phyloP scores from a whole-genome alignment of 169 alveolate species.

The Cryptosporidium meleagridis region DNA sequence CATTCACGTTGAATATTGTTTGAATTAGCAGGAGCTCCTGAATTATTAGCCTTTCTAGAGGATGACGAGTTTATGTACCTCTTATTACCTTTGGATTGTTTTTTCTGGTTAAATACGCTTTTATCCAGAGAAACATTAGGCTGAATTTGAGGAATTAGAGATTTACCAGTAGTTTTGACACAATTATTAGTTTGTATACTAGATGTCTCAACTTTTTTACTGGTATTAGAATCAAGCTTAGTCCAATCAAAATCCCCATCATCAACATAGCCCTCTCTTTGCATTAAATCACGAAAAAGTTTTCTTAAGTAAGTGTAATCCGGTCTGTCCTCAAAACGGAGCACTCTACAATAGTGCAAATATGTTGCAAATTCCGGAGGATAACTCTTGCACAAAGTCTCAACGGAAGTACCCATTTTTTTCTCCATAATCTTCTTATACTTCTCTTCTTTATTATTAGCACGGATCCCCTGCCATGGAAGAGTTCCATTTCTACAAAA shows the following conservation, averaged over 20 bases:
- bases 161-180: background rate
- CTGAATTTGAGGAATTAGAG: slow-evolving; percentile 1
- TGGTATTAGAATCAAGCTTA: slow-evolving; percentile 1
- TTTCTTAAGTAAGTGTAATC: slow-evolving; percentile 83
- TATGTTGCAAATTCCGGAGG: slow-evolving; percentile 82
- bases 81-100: background rate
- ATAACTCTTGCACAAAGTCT: slow-evolving; percentile 85
- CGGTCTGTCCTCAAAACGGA: slow-evolving; percentile 88
- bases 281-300: slow-evolving; percentile 77
- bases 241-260: slow-evolving; percentile 71
- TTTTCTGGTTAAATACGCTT: slow-evolving; percentile 4
- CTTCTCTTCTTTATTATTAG: slow-evolving; percentile 85
- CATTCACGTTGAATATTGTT: background rate
- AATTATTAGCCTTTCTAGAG: slow-evolving; percentile 36
- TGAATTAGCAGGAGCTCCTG: background rate
- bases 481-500: slow-evolving; percentile 85
- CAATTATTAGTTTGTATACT: background rate
- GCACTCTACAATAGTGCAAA: slow-evolving; percentile 81
- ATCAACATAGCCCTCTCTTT: slow-evolving; percentile 70
- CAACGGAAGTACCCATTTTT: slow-evolving; percentile 86
- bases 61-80: slow-evolving; percentile 56
- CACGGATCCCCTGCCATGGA: slow-evolving; percentile 89
- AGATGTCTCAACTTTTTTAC: slow-evolving; percentile 17
- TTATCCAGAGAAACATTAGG: background rate
- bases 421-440: slow-evolving; percentile 88